Evolutionary conservation across 192 early-diverging fungal species (phyloP), one percentile per base, ranked within the genome.

Genomic region (Lunasporangiospora selenospora): DNA sequence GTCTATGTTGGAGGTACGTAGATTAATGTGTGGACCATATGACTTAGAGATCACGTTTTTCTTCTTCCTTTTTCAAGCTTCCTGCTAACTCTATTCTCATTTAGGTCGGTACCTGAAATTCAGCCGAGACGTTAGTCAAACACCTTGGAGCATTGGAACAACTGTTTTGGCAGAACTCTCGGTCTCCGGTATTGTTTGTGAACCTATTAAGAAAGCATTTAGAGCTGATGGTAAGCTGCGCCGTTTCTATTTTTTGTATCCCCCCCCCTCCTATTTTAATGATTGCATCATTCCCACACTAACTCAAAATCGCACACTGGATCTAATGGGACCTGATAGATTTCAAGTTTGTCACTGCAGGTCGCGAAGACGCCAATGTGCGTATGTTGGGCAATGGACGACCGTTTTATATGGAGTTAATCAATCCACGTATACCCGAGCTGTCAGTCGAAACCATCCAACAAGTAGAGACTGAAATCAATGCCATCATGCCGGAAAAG

Each of bases 331-430:
- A 34, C 23, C 21, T 53, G 26, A n/a, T 67, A 76, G 85, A 67
- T 33, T 91, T 88, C 73, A 95, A 92, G 53, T 90, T 98, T 67
- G 82, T 86, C 3, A 87, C 87, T 0, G 87, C 95, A 6, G 96
- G 96, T 13, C 87, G 95, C 19, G 96, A 98, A 66, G 96, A 98
- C 75, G 88, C 89, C 6, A 93, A 98, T 75, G 96, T 98, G 21
- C 85, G 93, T n/a, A 96, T 95, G 93, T 77, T 98, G 29, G 94
- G 93, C 33, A 80, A 81, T 32, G 96, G 96, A 21, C 78, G 96
- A 16, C 96, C 96, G 12, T 98, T 96, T 79, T 97, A 94, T 62
- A 64, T 95, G 23, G 94, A 96, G 56, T 56, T 96, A 39, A 80
- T 88, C 6, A 94, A 98, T 62, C 95, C 96, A 29, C 76, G 88